phyloP scores from a whole-genome alignment of 129 eudicot species.

The Gnaphalium uliginosum region DNA sequence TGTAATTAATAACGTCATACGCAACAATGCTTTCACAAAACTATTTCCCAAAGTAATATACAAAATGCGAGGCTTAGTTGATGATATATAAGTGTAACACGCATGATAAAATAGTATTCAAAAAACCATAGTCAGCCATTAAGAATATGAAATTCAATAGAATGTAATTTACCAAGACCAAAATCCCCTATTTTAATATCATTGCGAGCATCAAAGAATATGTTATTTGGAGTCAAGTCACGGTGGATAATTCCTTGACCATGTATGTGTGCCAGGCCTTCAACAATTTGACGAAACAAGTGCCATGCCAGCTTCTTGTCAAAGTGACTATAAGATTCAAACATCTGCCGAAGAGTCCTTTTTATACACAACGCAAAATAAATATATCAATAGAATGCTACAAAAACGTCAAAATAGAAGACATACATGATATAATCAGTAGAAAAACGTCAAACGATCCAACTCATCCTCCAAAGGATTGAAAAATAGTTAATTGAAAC shows the following conservation, averaged over 20 bases:
- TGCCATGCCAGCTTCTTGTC: constrained; percentile 94
- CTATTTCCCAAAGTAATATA: not conserved
- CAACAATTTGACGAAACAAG: constrained; percentile 88
- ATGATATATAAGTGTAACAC: not conserved
- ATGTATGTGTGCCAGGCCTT: constrained; percentile 92
- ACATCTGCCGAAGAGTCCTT: constrained; percentile 85
- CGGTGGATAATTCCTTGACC: constrained; percentile 96
- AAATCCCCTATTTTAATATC: constrained; percentile 98
- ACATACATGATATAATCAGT: not conserved
- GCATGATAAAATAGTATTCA: not conserved
- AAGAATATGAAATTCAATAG: not conserved
- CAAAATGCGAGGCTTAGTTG: not conserved
- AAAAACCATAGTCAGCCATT: not conserved
- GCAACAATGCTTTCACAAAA: not conserved
- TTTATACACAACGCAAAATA: constrained; percentile 15
- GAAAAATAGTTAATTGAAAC: not conserved
- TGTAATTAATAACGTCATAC: not conserved
- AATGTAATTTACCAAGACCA: constrained; percentile 77
- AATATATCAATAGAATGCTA: constrained; percentile 7
- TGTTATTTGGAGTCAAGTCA: constrained; percentile 95
- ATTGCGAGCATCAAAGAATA: constrained; percentile 91
- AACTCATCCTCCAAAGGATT: not conserved
- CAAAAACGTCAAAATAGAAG: not conserved
- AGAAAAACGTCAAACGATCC: not conserved
- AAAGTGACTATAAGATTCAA: constrained; percentile 76